Base-by-base conservation (phyloP, 768 basidiomycete genomes). In the Tulasnella sp. region DNA sequence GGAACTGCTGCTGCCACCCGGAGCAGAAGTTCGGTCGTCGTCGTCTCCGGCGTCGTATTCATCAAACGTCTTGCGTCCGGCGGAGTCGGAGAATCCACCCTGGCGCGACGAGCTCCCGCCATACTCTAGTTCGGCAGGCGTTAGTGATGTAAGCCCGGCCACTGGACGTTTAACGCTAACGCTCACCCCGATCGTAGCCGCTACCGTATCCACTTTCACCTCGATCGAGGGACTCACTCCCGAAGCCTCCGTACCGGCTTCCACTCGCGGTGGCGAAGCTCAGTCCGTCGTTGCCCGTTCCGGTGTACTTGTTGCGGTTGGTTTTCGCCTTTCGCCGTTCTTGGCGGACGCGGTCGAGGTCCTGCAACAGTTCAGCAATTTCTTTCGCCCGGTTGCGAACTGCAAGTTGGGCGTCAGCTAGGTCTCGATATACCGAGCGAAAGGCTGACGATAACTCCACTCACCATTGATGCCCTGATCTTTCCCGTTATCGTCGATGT, bases 401-500 rank as follows among this genome's bases (percentile, higher is more conserved):
- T 98, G 78, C 14, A 3, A n/a, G n/a, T n/a, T n/a, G n/a, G 52
- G 11, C 52, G 32, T 59, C 5, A 17, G 3, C 40, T 41, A 44
- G 29, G 26, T 42, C n/a, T n/a, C n/a, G 42, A 35, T 40, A 7
- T 4, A n/a, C 44, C 17, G 52, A 29, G 11, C 1, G 26, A 8
- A 12, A 59, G n/a, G 52, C 16, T 11, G 11, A 7, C 26, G 16
- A n/a, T n/a, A 12, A 29, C 11, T 22, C 8, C 69, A n/a, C 82
- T 19, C 75, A 94, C 95, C 94, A 77, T 99, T 99, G 77, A 97
- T 86, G 6, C 97, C 97, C 80, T 99, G 94, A 78, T 99, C 97
- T 80, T 99, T 98, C 65, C 94, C 95, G 82, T 96, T 96, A 75
- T 98, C 96, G 75, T 99, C 97, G 71, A 98, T 92, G 80, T 98